Evolutionary conservation across 306 rosid genomes (phyloP).

Genomic region (Citrullus mucosospermus): DNA sequence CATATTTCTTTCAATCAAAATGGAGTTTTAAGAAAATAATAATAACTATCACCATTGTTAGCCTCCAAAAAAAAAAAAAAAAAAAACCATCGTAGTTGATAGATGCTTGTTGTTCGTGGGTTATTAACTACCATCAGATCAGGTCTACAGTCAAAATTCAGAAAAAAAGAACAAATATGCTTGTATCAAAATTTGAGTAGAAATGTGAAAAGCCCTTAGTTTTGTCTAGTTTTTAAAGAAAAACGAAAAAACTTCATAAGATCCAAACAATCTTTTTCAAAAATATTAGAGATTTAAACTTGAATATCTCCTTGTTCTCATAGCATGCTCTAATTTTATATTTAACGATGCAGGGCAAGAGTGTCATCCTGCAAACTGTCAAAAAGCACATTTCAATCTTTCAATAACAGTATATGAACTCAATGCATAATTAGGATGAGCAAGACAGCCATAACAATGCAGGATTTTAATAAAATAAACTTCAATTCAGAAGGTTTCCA

Average conservation of each 20-base stretch:
- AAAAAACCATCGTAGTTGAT: background rate
- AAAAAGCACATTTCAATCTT: background rate
- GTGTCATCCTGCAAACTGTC: background rate
- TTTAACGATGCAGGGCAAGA: background rate
- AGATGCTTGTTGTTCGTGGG: background rate
- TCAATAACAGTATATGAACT: background rate
- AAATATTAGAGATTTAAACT: background rate
- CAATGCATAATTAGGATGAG: background rate
- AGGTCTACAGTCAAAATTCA: background rate
- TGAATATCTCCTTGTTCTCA: background rate
- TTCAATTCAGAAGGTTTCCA: background rate
- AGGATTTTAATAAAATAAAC: background rate
- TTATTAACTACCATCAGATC: background rate
- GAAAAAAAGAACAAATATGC: background rate
- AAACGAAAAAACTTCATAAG: background rate
- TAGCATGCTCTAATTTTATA: background rate
- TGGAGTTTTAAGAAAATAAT: background rate
- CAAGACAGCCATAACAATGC: background rate
- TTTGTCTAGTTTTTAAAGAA: background rate
- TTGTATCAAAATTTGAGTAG: background rate
- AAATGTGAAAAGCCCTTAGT: background rate
- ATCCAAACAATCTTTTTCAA: background rate
- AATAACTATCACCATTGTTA: background rate
- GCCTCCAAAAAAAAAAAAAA: no score
- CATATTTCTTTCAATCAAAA: background rate